Evolutionary conservation across 176 grass and related monocot species (phyloP).

Genomic region (Avena sativa): DNA sequence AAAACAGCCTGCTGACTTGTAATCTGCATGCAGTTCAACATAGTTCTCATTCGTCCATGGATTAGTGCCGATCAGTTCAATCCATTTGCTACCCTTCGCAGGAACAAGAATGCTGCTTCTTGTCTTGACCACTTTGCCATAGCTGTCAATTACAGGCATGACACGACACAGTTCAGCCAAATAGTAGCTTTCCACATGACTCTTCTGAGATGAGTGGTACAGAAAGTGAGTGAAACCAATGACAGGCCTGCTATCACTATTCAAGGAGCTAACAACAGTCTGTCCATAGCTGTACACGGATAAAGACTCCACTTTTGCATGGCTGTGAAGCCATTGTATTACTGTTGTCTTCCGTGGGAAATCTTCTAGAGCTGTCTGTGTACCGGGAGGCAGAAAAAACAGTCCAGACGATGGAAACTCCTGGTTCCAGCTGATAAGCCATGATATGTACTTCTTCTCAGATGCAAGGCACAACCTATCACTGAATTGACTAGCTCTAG

Average conservation of each 20-base stretch:
- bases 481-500: neutral
- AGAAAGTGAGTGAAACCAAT: conserved; percentile 67
- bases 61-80: conserved; percentile 59
- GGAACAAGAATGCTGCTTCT: conserved; percentile 59
- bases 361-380: conserved; percentile 34
- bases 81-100: conserved; percentile 74
- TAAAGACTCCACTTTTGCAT: conserved; percentile 48
- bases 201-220: conserved; percentile 46
- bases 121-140: conserved; percentile 23
- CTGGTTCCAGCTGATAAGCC: conserved; percentile 67
- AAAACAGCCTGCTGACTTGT: conserved; percentile 42
- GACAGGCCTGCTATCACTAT: conserved; percentile 6
- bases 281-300: conserved; percentile 34
- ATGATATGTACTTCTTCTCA: conserved; percentile 31
- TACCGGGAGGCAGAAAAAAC: conserved; percentile 45
- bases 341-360: conserved; percentile 10
- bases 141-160: conserved; percentile 64
- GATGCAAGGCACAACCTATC: conserved; percentile 58
- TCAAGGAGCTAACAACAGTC: conserved; percentile 43
- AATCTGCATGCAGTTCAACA: conserved; percentile 60
- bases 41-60: conserved; percentile 59
- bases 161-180: neutral
- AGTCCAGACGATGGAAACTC: conserved; percentile 52
- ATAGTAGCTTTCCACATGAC: neutral
- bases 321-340: conserved; percentile 46